Evolutionary conservation across 2,329 filamentous ascomycete species (phyloP).

Genomic region (Atkinsonella hypoxylon): DNA sequence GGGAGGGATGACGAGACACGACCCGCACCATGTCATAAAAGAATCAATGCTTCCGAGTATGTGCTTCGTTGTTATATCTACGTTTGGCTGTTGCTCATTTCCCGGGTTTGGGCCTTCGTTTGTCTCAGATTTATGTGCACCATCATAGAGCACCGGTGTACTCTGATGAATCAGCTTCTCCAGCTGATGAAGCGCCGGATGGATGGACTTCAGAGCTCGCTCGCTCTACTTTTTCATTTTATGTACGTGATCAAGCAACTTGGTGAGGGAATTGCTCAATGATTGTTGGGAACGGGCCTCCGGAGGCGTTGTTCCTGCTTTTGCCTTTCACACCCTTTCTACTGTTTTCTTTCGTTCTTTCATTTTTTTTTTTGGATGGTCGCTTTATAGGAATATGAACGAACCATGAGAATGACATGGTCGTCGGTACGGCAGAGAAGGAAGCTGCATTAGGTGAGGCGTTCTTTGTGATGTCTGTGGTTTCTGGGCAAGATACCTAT

Average conservation of each 20-base stretch:
- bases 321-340: background rate
- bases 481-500: constrained; percentile 10
- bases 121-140: background rate
- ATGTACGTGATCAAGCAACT: background rate
- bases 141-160: background rate
- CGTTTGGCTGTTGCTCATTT: background rate
- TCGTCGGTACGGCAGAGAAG: background rate
- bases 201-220: background rate
- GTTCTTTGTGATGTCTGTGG: constrained; percentile 8
- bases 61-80: background rate
- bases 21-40: background rate
- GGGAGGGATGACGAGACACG: background rate
- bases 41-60: background rate
- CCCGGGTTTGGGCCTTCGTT: background rate
- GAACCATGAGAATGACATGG: background rate
- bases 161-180: background rate
- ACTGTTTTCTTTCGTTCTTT: too few relatives aligned
- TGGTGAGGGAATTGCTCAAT: constrained; percentile 1
- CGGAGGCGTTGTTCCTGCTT: background rate
- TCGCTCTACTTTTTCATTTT: background rate
- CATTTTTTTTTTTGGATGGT: constrained; percentile 7
- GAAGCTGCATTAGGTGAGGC: constrained; percentile 9
- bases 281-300: background rate
- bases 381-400: constrained; percentile 3
- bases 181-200: background rate